Base-by-base conservation (phyloP, 2,329 filamentous ascomycete species). In the Cordyceps cicadae region DNA sequence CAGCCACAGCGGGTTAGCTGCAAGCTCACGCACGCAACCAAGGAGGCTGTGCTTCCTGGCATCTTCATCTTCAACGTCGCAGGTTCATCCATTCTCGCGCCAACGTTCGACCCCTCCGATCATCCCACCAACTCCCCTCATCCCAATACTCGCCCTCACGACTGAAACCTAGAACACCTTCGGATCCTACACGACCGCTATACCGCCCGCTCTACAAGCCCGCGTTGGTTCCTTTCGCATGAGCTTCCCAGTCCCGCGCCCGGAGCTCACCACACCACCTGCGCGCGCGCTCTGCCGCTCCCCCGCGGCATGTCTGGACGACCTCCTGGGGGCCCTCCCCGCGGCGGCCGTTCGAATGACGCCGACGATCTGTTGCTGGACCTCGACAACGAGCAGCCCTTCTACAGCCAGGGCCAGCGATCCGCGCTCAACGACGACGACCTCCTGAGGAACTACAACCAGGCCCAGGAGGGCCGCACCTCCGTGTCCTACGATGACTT, bases 401-500 rank as follows among this genome's bases (percentile, higher is more conserved):
- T 81, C 62, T 96, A 97, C 75, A 85, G 82, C 72, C 82, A 81
- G 66, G 91, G 91, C 64, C 88, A 92, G 72, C 84, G 86, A 62
- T 87, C 92, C 54, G 84, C 88, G n/a, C 78, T 89, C 63, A 87
- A 87, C 72, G 92, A 96, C 72, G 88, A 95, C 66, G 86, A 92
- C 66, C 79, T 96, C 53, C 77, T 93, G 70, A 83, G 86, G 71
- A 85, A 85, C 65, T 92, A 90, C 76, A 83, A 88, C 69, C 85
- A 88, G 70, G 81, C 89, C 69, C 80, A 85, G 64, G 84, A 89
- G 65, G 78, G 85, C 61, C 88, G 93, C 66, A 90, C 92, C 57
- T 97, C 92, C 29, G 86, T 93, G 57, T 96, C 92, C 62, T 97
- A 97, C 75, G 93, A 97, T 79, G 89, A 94, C 69, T 97, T 97